A percentile compares a stretch with the other conserved stretches of the same genome.
Conservation (phyloP, 1,284 basidiomycete genomes). For the Boletus semigastroideus region DNA sequence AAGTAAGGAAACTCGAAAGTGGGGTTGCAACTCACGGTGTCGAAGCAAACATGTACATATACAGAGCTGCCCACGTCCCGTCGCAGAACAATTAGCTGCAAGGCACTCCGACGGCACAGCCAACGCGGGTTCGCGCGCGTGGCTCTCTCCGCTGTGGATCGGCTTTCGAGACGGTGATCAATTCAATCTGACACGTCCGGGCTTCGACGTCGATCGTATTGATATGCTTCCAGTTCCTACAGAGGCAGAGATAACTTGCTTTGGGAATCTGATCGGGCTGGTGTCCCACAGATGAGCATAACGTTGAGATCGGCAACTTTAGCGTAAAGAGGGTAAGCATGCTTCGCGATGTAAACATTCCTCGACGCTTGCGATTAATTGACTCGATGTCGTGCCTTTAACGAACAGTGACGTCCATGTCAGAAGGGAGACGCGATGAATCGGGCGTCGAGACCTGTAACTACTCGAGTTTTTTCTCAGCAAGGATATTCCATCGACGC, state of each 20-base stretch:
- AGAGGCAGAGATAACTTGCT: constrained; percentile 16
- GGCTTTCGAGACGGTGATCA: constrained; percentile 19
- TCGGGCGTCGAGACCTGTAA: background rate
- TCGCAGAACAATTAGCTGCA: constrained; percentile 20
- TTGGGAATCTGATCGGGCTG: constrained; percentile 21
- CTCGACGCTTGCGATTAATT: constrained; percentile 6
- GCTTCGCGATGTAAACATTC: background rate
- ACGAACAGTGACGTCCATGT: constrained; percentile 2
- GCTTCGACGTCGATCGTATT: constrained; percentile 32
- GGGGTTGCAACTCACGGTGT: constrained; percentile 8
- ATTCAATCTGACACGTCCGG: constrained; percentile 12
- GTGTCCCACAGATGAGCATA: constrained; percentile 6
- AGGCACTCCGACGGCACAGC: constrained; percentile 23
- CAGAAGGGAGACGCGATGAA: constrained; percentile 12
- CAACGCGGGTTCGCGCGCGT: constrained; percentile 21
- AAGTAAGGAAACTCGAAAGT: constrained; percentile 17
- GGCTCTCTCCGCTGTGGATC: constrained; percentile 16
- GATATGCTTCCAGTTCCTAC: constrained; percentile 22
- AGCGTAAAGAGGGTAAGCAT: constrained; percentile 6
- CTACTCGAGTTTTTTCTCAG: background rate
- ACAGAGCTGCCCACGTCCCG: constrained; percentile 1
- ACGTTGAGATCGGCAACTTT: constrained; percentile 21
- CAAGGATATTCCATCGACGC: background rate
- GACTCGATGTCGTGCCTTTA: constrained; percentile 18
- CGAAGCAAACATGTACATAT: constrained; percentile 17